Evolutionary conservation across 805 yeast species (phyloP), one percentile per base, ranked within the genome.

Genomic region (Pichia nanzhaoensis): DNA sequence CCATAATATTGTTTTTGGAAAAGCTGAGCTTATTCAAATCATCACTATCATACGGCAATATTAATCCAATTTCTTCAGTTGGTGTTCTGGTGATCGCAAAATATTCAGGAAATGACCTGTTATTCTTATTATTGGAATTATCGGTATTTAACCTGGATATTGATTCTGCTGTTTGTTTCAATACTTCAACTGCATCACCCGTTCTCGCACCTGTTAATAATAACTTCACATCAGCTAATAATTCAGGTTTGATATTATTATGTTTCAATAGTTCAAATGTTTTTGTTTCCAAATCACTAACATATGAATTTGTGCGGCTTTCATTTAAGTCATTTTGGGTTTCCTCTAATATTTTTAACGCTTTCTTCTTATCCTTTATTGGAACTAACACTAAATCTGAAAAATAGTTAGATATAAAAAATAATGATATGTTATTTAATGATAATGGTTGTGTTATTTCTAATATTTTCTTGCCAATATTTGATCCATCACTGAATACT

Each of bases 381-480:
- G 87, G 87, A n/a, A 80, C 68, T 39, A 81, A 63, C 19, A 81
- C 80, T 39, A 77, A 75, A 58, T 80, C 84, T 34, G 79, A 73
- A 58, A 78, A 80, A 60, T 80, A 82, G 30, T 80, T 77, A 16
- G 80, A 71, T 28, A 81, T 59, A 59, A 80, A 81, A 55, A 78
- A 80, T 30, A 81, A 65, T 2, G 85, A 71, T 27, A 81, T 77
- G 16, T 68, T 70, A 39, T 77, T 76, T 33, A 67, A 65, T 1
- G 82, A 71, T n/a, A 81, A 61, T 1, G 86, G 86, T 41, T 68
- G 66, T 1, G 83, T 77, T 34, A 81, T 60, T 44, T 75, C 76
- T 38, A 80, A 58, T 14, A 80, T 78, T 35, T 81, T 63, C 34
- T 71, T 69, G 37, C 75, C 76, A 51, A 74, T 77, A 51, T 68